Evolutionary conservation across 2,329 filamentous ascomycete species (phyloP), one percentile per base, ranked within the genome.

Genomic region (Plenodomus tracheiphilus): DNA sequence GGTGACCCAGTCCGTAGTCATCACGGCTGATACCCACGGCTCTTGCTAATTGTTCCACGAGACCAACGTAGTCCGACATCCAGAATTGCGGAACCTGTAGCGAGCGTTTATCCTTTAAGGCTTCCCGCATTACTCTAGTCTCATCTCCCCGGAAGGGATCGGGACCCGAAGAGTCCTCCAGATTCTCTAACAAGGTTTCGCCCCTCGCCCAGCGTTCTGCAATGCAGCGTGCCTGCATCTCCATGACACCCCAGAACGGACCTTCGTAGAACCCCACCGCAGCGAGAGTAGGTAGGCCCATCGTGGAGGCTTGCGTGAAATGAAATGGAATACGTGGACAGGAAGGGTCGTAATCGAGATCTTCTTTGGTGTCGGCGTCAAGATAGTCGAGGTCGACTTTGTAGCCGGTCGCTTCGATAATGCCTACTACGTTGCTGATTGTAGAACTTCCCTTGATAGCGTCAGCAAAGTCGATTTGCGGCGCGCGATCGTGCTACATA

Each of bases 211-310:
- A 92, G 10, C 83, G 67, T 11, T 79, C 70, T 0, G 85, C 79
- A 5, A 92, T 74, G 53, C 88, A 80, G 1, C 87, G 81, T 2
- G 89, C 86, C 71, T 95, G 90, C 86, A 91, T 89, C 69, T 94
- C 89, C 80, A 93, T 91, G 0, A 91, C 85, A 1, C 87, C 87
- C 90, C 90, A 95, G 68, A 90, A 94, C 0, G 89, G 89, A 0
- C 88, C 88, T 52, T 90, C 82, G 65, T 95, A 95, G 71, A 91
- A 91, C 0, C 90, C 90, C 1, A 94, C 85, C 61, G 94, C 92
- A 0, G 88, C 89, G 0, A 94, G 73, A 5, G 81, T 81, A 0
- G 85, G 81, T 0, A 91, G 70, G 0, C 77, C 73, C 0, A 81
- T 79, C 49, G 86, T 82, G 1, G 82, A 83, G 55, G 89, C 85